Base-by-base conservation (phyloP, 2,329 filamentous ascomycete species). In the Phoma herbarum region DNA sequence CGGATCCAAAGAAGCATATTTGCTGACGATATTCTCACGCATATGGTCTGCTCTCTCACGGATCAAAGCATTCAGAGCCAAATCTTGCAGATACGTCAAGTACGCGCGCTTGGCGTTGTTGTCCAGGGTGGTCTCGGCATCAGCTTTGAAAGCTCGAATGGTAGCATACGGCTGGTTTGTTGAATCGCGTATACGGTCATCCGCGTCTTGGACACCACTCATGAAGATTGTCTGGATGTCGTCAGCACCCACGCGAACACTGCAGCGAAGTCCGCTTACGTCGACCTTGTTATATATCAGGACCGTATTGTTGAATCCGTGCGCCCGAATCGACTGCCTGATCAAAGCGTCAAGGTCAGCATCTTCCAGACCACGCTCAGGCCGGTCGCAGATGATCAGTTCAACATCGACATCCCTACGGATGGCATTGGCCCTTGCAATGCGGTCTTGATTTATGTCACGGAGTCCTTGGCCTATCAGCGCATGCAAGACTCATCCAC, bases 281-380 rank as follows among this genome's bases (percentile, higher is more conserved):
- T 58, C 55, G 23, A 58, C 37, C 41, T 58, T 58, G 29, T 58
- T 58, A 6, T 58, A 58, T 6, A 58, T 25, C 5, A 58, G n/a
- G 4, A 58, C 11, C 3, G 55, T 58, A 10, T 58, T 58, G 7
- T 16, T 52, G 37, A 58, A 52, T 2, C 55, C 55, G 39, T 58
- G 55, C n/a, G 55, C 55, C 18, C 49, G 48, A 9, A 52, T 39
- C 4, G 55, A 58, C 37, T 58, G 55, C 22, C 55, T 52, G 23
- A 58, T 52, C 28, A 58, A 23, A n/a, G 35, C 43, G 7, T 58
- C 55, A 28, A 58, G 37, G 22, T 58, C 49, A 16, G 55, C 43
- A 10, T 58, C 55, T 23, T 58, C 55, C 29, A 58, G 22, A 20
- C 55, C 55, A 10, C 55, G 55, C 25, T 58, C 55, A 18, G 55